phyloP scores from a whole-genome alignment of 176 grass and related monocot species.

The Panicum miliaceum region DNA sequence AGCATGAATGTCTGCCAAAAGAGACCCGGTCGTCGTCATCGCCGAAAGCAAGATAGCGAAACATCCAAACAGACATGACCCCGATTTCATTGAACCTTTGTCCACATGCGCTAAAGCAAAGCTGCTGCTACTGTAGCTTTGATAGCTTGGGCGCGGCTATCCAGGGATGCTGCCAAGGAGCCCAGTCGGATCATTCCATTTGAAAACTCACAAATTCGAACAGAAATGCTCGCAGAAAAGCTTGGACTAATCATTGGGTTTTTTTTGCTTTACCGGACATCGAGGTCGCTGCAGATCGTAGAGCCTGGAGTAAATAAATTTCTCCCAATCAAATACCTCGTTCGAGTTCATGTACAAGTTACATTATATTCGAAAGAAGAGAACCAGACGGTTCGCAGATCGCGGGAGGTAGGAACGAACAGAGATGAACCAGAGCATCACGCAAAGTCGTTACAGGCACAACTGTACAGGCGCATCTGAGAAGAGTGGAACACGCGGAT shows the following conservation, averaged over 20 bases:
- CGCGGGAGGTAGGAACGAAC: slow-evolving; percentile 24
- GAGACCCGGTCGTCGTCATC: background rate
- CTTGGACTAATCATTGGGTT: background rate
- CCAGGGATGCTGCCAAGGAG: background rate
- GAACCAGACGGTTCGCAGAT: background rate
- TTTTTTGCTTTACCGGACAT: slow-evolving; percentile 34
- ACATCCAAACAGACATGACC: slow-evolving; percentile 1
- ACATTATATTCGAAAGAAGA: slow-evolving; percentile 18
- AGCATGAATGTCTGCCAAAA: background rate
- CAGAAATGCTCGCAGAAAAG: slow-evolving; percentile 16
- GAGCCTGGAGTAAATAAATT: too few relatives aligned
- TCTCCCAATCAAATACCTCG: background rate
- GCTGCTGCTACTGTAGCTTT: background rate
- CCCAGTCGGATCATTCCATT: background rate
- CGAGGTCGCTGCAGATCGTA: slow-evolving; percentile 1
- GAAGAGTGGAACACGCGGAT: background rate
- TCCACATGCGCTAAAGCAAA: slow-evolving; percentile 16
- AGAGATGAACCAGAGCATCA: slow-evolving; percentile 8
- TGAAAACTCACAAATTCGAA: slow-evolving; percentile 6
- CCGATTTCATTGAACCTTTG: slow-evolving; percentile 16
- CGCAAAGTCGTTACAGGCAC: slow-evolving; percentile 40
- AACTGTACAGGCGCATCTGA: background rate
- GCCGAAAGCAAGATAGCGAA: slow-evolving; percentile 22
- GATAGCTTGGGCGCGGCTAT: background rate
- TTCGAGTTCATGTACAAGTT: slow-evolving; percentile 33